Evolutionary conservation across 805 yeast species (phyloP), one percentile per base, ranked within the genome.

Genomic region (Cyberlindnera saturnus): DNA sequence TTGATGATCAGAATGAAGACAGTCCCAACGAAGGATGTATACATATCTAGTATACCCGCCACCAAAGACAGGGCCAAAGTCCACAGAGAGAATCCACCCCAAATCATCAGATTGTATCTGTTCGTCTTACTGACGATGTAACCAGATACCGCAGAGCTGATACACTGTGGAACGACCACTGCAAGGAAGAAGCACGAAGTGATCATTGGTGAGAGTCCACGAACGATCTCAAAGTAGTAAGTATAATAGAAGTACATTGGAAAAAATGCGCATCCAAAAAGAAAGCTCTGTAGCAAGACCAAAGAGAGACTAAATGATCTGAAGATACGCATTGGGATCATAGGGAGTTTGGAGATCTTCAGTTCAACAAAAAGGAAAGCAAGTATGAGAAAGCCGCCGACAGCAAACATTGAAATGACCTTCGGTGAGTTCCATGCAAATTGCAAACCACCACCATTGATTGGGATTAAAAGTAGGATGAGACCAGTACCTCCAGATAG

Each of bases 381-480:
- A 1, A 70, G 45, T 18, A 74, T 63, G 20, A 67, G 61, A 0
- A 59, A 41, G 1, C 66, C 72, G 19, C 81, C 81, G 32, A 74
- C 47, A 4, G 62, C 57, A 33, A 76, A 56, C 60, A 73, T 60
- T 6, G 62, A 41, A 11, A 76, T 70, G 14, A 67, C 67, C 17
- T 63, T 45, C 3, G 71, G 59, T 13, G 72, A 73, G 50, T 69
- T 51, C 89, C 89, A 83, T 0, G 65, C 57, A 54, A 70, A 79
- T 10, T 73, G 63, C 8, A 74, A 63, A 3, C 87, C 87, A 31
- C 87, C 88, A 15, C 82, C 81, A 48, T 73, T 70, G 17, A 79
- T 56, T 3, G 82, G 81, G n/a, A 80, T 67, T 64, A 17, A 62
- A 4, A 81, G 46, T 4, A 79, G 57, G 0, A 77, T 73, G 23